These are phyloP conservation scores for Oryza glumipatula DNA, from an alignment of 176 grass and related monocot genomes.

Conservation along the genomic window DNA sequence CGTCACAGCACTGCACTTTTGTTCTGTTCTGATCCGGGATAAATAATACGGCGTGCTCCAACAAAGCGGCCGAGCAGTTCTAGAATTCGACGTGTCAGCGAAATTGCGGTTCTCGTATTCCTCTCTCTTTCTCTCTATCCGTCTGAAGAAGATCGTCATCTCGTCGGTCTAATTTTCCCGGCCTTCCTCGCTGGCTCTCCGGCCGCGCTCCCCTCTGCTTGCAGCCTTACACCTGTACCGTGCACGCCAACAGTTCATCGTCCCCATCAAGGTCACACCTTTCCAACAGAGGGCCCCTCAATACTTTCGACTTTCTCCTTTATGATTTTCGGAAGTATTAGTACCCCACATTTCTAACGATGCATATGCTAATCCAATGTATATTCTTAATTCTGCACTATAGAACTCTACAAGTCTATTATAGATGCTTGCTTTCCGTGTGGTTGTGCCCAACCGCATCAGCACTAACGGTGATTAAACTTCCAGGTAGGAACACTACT, in stretches of 20 bases:
- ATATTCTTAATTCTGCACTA: background rate
- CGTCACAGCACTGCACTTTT: background rate
- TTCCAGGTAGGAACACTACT: background rate
- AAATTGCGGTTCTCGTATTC: too few species aligned
- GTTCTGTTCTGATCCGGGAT: background rate
- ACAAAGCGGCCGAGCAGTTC: background rate
- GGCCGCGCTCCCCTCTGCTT: background rate
- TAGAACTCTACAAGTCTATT: background rate
- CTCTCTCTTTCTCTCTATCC: background rate
- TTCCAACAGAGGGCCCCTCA: background rate
- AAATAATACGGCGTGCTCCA: background rate
- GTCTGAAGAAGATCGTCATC: background rate
- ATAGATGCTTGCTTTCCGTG: background rate
- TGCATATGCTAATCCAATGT: background rate
- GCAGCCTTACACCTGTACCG: constrained; percentile 28
- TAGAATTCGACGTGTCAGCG: background rate
- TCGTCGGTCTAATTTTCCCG: too few species aligned
- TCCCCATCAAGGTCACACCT: background rate
- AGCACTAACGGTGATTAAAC: background rate
- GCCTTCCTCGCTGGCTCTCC: background rate
- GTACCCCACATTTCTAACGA: background rate
- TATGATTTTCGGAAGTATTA: background rate
- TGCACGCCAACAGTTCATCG: background rate
- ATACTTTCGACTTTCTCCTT: background rate
- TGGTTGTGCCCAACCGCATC: background rate